Evolutionary conservation across 495 filamentous ascomycete species (phyloP), one percentile per base, ranked within the genome.

Genomic region (Bombardia bombarda): DNA sequence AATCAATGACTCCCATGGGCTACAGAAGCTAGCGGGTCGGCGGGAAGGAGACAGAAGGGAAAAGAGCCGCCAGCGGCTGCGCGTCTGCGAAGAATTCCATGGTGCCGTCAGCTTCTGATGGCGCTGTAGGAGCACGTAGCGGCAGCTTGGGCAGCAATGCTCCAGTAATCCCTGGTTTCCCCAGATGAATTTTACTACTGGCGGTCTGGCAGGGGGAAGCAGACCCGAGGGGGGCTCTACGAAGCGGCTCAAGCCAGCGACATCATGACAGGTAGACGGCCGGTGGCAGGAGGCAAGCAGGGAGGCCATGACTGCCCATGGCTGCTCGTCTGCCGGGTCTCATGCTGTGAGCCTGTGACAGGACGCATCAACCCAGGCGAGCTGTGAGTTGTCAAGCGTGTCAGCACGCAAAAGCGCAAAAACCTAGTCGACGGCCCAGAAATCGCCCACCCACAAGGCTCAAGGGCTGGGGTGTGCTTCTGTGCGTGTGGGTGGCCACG

Each of bases 61-160:
- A 7, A 32, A 25, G 38, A 40, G 31, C 19, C 47, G 37, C 38
- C 23, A 35, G 22, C 23, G 37, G 38, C 37, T 42, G 30, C 34
- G 31, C 39, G 42, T 26, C 37, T 45, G 45, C 45, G 36, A 26
- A 40, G 42, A 35, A 40, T 21, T 18, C 26, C 45, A 30, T 47
- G 21, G 12, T 35, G 37, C 38, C 41, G 32, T 41, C 40, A 36
- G 42, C 45, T 14, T 38, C 20, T 38, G 16, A 13, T 10, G 34
- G 42, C 31, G 47, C 23, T 49, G 32, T 44, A 13, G 40, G 38
- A 37, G 36, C 42, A 25, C 30, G 33, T 36, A 52, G 49, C 43
- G 47, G 52, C 50, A 48, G 31, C 47, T 72, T 72, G 68, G 68
- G 68, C 68, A 72, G 67, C 68, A 69, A 72, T 69, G 64, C 66